Conservation (phyloP, 139 green algal genomes). For the Chlorella sp. region DNA sequence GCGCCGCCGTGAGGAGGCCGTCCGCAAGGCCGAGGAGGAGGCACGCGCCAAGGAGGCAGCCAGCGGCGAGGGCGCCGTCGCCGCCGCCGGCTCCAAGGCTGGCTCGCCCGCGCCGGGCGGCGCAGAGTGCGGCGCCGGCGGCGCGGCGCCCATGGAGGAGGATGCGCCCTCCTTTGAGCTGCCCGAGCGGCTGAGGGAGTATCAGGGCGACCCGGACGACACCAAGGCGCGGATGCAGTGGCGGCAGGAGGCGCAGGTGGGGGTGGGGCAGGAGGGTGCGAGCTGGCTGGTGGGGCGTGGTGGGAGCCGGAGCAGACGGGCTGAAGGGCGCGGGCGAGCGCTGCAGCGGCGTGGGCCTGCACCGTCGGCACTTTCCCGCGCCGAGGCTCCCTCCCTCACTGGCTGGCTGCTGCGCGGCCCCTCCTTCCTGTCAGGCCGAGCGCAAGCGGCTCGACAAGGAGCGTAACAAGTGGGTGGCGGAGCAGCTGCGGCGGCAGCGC, state of each 20-base stretch:
- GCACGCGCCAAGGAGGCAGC: slow-evolving; percentile 25
- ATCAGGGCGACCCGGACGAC: slow-evolving; percentile 39
- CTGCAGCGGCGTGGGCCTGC: too few species aligned
- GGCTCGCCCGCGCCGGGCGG: neutral
- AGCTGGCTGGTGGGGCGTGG: neutral
- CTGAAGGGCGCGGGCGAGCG: too few species aligned
- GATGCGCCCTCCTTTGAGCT: slow-evolving; percentile 53
- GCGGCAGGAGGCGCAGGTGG: slow-evolving; percentile 48
- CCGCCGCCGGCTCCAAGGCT: too few species aligned
- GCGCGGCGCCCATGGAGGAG: slow-evolving; percentile 2
- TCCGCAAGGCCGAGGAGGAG: slow-evolving; percentile 35
- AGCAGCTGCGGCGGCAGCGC: slow-evolving; percentile 35
- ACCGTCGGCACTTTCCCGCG: too few species aligned
- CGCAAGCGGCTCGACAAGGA: slow-evolving; percentile 48
- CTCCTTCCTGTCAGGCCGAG: too few species aligned
- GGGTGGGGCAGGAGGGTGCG: neutral
- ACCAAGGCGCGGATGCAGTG: slow-evolving; percentile 48
- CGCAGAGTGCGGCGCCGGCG: neutral
- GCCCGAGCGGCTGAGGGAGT: slow-evolving; percentile 50
- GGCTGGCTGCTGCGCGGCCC: too few species aligned
- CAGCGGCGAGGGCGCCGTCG: slow-evolving; percentile 3
- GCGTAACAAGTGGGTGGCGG: slow-evolving; percentile 39
- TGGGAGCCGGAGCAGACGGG: neutral
- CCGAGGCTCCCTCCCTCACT: too few species aligned
- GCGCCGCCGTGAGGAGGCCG: too few species aligned